Evolutionary conservation across 177 flowering plant species (phyloP).

Genomic region (Vitis hybrid): DNA sequence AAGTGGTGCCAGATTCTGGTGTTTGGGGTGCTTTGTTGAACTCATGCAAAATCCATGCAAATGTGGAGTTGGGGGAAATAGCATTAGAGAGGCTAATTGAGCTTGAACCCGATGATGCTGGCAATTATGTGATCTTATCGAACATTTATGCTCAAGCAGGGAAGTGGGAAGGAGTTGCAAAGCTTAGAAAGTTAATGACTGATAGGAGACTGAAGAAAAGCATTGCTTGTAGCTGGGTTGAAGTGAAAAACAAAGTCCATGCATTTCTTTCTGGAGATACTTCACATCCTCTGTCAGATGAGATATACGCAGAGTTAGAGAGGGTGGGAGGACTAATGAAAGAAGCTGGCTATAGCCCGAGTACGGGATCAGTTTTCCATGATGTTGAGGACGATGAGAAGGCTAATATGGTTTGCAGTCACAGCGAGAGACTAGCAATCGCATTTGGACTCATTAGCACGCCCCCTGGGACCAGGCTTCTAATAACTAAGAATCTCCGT

Average conservation of each 20-base stretch:
- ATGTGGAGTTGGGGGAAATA: slow-evolving; percentile 52
- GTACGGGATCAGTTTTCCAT: slow-evolving; percentile 53
- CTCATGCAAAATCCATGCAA: slow-evolving; percentile 55
- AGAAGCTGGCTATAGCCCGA: slow-evolving; percentile 64
- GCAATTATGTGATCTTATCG: slow-evolving; percentile 64
- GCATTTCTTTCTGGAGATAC: slow-evolving; percentile 62
- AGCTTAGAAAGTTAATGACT: slow-evolving; percentile 49
- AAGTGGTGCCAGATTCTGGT: slow-evolving; percentile 54
- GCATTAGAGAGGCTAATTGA: slow-evolving; percentile 56
- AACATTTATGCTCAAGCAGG: slow-evolving; percentile 71
- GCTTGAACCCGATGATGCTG: slow-evolving; percentile 61
- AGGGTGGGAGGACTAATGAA: slow-evolving; percentile 41
- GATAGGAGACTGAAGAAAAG: slow-evolving; percentile 55
- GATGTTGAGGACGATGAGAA: slow-evolving; percentile 82
- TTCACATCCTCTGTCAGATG: slow-evolving; percentile 51
- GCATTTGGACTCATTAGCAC: slow-evolving; percentile 70
- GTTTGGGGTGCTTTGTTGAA: slow-evolving; percentile 71
- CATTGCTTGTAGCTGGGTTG: slow-evolving; percentile 68
- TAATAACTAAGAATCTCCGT: slow-evolving; percentile 62
- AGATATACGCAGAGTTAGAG: slow-evolving; percentile 53
- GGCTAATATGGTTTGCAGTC: slow-evolving; percentile 44
- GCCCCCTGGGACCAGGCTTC: slow-evolving; percentile 48
- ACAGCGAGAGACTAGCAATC: slow-evolving; percentile 69
- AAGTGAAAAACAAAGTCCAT: slow-evolving; percentile 55
- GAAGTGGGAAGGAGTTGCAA: slow-evolving; percentile 65